Evolutionary conservation across 768 basidiomycete species (phyloP).

Genomic region (Auricularia sp.): DNA sequence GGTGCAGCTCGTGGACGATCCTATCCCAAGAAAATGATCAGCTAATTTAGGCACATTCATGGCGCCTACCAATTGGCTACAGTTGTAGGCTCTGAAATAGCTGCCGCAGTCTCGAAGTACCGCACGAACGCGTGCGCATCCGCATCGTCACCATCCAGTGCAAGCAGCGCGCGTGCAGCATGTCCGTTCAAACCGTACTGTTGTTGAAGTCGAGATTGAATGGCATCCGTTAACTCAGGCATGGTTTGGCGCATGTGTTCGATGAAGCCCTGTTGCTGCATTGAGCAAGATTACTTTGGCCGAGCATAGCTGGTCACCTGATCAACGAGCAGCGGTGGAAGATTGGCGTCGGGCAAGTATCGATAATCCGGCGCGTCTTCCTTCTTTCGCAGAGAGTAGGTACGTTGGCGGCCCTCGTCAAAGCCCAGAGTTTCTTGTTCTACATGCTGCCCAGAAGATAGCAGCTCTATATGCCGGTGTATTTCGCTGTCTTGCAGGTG

Average conservation of each 20-base stretch:
- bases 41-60: background rate
- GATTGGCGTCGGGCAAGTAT: conserved; percentile 96
- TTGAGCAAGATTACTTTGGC: background rate
- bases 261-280: conserved; percentile 48
- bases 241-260: conserved; percentile 39
- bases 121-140: conserved; percentile 42
- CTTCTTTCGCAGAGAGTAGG: conserved; percentile 76
- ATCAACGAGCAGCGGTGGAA: conserved; percentile 60
- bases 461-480: conserved; percentile 59
- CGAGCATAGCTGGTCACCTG: conserved; percentile 27
- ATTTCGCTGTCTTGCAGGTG: conserved; percentile 64
- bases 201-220: conserved; percentile 42
- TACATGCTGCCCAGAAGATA: conserved; percentile 36
- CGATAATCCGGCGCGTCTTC: conserved; percentile 94
- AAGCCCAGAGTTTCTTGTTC: conserved; percentile 87
- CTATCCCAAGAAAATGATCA: conserved; percentile 28
- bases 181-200: conserved; percentile 44
- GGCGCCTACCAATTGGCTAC: conserved; percentile 70
- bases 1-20: conserved; percentile 83
- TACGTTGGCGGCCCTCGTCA: conserved; percentile 71
- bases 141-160: conserved; percentile 54
- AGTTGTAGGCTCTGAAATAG: conserved; percentile 50
- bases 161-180: conserved; percentile 68
- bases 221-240: conserved; percentile 69
- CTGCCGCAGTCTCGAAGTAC: conserved; percentile 71